Base-by-base conservation (phyloP, 2,329 filamentous ascomycete species). In the Diplodia intermedia region DNA sequence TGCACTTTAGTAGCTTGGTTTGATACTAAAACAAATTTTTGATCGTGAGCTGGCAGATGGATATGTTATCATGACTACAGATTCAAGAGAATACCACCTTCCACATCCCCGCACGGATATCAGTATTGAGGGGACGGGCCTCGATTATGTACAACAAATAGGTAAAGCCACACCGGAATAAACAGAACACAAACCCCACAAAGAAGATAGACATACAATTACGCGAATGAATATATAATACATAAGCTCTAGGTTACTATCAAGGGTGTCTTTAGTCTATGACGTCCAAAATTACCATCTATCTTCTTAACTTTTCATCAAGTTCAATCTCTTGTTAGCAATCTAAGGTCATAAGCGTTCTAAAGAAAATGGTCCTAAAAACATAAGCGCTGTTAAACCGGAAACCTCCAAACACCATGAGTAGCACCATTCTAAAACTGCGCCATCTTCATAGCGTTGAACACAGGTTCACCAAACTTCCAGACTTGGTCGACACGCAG, bases 401-500 rank as follows among this genome's bases (percentile, higher is more conserved):
- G 4, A 29, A 20, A 36, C 9, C 8, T 12, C 29, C 29, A 18
- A 56, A 56, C 33, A n/a, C 33, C 33, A 38, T 20, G 14, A 36
- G 52, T 11, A 31, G 18, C 1, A n/a, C 18, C 26, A 33, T n/a
- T 33, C 15, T 26, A 31, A 31, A 55, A 31, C 29, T 31, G 52
- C 36, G 47, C 47, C 31, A 20, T 53, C 47, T 52, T 53, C 43
- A 52, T n/a, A 20, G 31, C 20, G n/a, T 67, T 26, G 50, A 55
- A 68, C 18, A 56, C 66, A 3, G 31, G 38, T 40, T 63, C 38
- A 20, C 91, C 91, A 81, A 92, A 92, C 79, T 93, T 93, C 91
- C 90, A 93, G 23, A 93, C 90, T 78, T 92, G 86, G 69, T 92
- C 89, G n/a, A 93, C 83, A 12, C 85, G 81, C 50, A 94, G 79